Conservation (phyloP, 2,329 filamentous ascomycete genomes). For the Hirsutella rhossiliensis region DNA sequence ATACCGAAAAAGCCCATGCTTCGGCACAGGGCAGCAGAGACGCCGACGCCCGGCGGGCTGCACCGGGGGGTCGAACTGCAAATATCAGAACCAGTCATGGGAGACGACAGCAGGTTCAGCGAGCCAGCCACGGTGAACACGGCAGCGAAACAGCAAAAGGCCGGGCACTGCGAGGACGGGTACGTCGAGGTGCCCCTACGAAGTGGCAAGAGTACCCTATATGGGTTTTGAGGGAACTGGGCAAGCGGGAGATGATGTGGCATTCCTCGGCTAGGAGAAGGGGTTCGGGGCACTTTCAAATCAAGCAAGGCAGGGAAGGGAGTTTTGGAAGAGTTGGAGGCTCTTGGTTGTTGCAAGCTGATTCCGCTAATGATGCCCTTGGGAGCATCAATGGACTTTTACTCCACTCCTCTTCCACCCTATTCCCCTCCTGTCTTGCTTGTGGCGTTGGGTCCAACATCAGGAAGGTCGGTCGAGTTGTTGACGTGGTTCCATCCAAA, state of each 20-base stretch:
- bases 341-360: no score
- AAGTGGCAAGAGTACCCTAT: conserved; percentile 23
- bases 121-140: neutral
- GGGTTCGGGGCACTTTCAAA: no score
- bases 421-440: neutral
- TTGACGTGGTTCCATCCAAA: conserved; percentile 16
- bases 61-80: conserved; percentile 12
- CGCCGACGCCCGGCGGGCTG: conserved; percentile 12
- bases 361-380: no score
- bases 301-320: no score
- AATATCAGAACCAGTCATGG: conserved; percentile 18
- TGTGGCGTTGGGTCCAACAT: conserved; percentile 9
- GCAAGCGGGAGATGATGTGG: neutral
- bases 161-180: neutral
- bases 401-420: no score
- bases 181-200: conserved; percentile 18
- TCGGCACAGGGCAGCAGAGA: neutral
- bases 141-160: conserved; percentile 2
- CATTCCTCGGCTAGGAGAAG: no score
- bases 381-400: no score
- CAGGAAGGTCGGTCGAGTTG: conserved; percentile 4
- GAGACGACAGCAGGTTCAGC: conserved; percentile 12
- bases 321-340: no score
- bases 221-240: conserved; percentile 11
- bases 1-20: conserved; percentile 26